Conservation (phyloP, 139 green algal species). For the Pedinophyceae sp. region DNA sequence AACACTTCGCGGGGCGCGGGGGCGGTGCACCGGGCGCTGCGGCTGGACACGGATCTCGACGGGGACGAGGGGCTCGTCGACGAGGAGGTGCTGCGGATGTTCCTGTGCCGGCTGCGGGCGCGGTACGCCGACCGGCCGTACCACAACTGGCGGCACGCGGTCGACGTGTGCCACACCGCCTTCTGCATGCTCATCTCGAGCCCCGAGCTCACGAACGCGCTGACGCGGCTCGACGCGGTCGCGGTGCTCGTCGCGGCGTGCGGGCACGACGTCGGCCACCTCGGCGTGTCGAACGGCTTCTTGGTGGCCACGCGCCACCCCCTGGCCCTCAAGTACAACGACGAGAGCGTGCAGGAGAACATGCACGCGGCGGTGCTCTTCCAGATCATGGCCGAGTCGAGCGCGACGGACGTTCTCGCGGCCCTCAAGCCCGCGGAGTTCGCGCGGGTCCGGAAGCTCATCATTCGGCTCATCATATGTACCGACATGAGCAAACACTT, state of each 20-base stretch:
- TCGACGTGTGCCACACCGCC: conserved; percentile 38
- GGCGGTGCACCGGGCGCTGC: no score
- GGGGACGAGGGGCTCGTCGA: no score
- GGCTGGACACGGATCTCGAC: no score
- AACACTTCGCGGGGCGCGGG: no score
- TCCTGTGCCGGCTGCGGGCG: no score
- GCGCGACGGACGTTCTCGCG: conserved; percentile 16
- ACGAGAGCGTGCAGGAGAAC: conserved; percentile 40
- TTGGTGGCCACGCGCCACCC: conserved; percentile 24
- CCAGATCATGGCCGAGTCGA: conserved; percentile 13
- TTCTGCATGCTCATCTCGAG: no score
- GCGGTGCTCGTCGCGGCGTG: conserved; percentile 39
- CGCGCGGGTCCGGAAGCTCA: conserved; percentile 24
- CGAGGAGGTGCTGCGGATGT: no score
- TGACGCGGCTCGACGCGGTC: conserved; percentile 25
- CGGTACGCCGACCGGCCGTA: no score
- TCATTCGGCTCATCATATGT: conserved; percentile 40
- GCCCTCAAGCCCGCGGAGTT: conserved; percentile 19
- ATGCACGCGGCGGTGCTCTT: conserved; percentile 29
- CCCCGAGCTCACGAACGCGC: no score
- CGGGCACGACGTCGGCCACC: conserved; percentile 48
- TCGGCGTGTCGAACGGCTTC: conserved; percentile 44
- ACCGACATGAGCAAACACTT: conserved; percentile 60
- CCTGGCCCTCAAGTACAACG: conserved; percentile 44
- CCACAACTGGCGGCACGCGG: no score